These are phyloP conservation scores for Xylariaceae sp. DNA, from an alignment of 2,329 filamentous ascomycete genomes.

Conservation along the genomic window DNA sequence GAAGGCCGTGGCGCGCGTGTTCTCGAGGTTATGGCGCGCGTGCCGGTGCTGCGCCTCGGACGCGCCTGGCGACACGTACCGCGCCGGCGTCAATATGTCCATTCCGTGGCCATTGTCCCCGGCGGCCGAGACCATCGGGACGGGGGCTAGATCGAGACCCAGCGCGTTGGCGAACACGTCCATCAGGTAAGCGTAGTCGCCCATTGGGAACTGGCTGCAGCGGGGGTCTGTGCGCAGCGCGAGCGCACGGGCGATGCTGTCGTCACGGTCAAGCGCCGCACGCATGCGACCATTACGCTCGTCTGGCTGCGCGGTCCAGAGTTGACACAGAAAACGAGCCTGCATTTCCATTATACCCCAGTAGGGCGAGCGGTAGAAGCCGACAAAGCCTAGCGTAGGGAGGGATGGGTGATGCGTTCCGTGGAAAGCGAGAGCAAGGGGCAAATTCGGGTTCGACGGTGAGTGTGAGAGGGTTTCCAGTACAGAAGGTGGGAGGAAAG, in stretches of 20 bases:
- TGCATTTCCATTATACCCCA: slow-evolving; percentile 89
- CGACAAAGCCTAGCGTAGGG: slow-evolving; percentile 66
- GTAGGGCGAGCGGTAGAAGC: slow-evolving; percentile 77
- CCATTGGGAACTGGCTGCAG: slow-evolving; percentile 71
- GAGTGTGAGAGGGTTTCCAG: slow-evolving; percentile 52
- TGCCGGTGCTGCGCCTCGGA: slow-evolving; percentile 31
- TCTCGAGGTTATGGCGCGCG: slow-evolving; percentile 35
- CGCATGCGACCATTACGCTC: slow-evolving; percentile 22
- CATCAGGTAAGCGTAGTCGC: slow-evolving; percentile 71
- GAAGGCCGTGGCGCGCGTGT: slow-evolving; percentile 35
- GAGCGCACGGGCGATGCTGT: slow-evolving; percentile 38
- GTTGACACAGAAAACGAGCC: slow-evolving; percentile 55
- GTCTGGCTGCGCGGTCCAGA: slow-evolving; percentile 41
- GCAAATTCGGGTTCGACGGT: slow-evolving; percentile 44
- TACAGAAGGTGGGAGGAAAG: slow-evolving; percentile 53
- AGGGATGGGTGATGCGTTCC: slow-evolving; percentile 54
- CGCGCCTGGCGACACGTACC: slow-evolving; percentile 37
- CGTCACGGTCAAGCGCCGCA: slow-evolving; percentile 35
- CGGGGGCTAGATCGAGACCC: slow-evolving; percentile 36
- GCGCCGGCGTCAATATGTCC: slow-evolving; percentile 48
- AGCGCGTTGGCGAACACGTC: slow-evolving; percentile 59
- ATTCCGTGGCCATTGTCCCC: slow-evolving; percentile 35
- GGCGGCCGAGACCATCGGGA: slow-evolving; percentile 23
- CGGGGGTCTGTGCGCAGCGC: slow-evolving; percentile 44
- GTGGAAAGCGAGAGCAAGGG: slow-evolving; percentile 60